Conservation (phyloP, 2,329 filamentous ascomycete species). For the Xylariales sp. region DNA sequence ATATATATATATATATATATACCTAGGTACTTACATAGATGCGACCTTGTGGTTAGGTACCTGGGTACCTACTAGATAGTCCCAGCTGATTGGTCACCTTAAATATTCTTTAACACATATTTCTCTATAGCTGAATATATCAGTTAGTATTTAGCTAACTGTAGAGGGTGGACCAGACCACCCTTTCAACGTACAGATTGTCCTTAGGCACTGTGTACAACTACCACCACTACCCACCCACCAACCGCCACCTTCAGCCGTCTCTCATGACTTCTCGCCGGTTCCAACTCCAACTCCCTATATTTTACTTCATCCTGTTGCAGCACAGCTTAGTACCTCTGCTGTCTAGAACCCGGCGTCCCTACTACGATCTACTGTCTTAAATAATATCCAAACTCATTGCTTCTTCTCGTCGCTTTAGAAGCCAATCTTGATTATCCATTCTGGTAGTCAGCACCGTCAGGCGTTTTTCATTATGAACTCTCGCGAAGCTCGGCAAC, state of each 20-base stretch:
- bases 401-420: neutral
- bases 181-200: too few relatives aligned
- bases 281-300: neutral
- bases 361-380: neutral
- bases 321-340: neutral
- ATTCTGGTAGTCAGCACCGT: neutral
- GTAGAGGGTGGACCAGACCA: too few relatives aligned
- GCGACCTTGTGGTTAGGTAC: too few relatives aligned
- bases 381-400: neutral
- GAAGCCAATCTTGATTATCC: neutral
- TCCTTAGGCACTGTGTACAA: too few relatives aligned
- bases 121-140: neutral
- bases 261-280: neutral
- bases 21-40: neutral
- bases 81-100: too few relatives aligned
- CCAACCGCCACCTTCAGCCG: too few relatives aligned
- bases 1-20: neutral
- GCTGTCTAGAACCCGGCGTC: neutral
- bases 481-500: conserved; percentile 12
- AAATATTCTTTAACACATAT: too few relatives aligned
- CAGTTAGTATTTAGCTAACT: neutral
- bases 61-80: too few relatives aligned
- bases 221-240: neutral
- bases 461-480: conserved; percentile 14
- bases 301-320: neutral